phyloP scores from a whole-genome alignment of 1,284 basidiomycete species.

The Pseudozyma hubeiensis region DNA sequence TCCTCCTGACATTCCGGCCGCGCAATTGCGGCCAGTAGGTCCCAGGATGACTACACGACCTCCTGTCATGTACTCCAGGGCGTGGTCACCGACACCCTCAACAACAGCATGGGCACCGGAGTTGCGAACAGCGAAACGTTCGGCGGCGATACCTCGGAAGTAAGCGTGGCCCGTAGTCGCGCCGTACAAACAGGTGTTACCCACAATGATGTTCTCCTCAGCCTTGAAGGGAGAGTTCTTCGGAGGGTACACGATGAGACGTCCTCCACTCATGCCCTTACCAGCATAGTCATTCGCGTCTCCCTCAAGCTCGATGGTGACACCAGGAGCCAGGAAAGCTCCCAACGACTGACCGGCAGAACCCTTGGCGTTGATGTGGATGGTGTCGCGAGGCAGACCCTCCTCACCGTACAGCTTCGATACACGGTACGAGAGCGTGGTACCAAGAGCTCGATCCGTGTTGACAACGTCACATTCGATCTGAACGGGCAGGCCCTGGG shows the following conservation, averaged over 20 bases:
- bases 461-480: constrained; percentile 67
- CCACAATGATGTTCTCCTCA: constrained; percentile 65
- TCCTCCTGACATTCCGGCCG: constrained; percentile 63
- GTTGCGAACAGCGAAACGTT: constrained; percentile 67
- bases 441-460: constrained; percentile 65
- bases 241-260: constrained; percentile 64
- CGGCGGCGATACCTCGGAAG: constrained; percentile 64
- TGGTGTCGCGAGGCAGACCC: constrained; percentile 63
- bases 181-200: constrained; percentile 60
- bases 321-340: constrained; percentile 64
- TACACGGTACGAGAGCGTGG: constrained; percentile 66
- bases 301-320: constrained; percentile 65
- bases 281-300: constrained; percentile 63
- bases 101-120: constrained; percentile 66
- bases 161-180: constrained; percentile 61
- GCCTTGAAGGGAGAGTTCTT: constrained; percentile 65
- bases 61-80: constrained; percentile 62
- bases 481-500: constrained; percentile 62
- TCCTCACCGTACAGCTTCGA: constrained; percentile 65
- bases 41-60: constrained; percentile 61
- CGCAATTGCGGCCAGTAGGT: constrained; percentile 58
- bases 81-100: constrained; percentile 64
- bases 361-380: constrained; percentile 67
- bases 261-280: constrained; percentile 60
- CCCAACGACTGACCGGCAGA: constrained; percentile 64